Conservation (phyloP, 2,329 filamentous ascomycete genomes). For the Exophiala bonariae region DNA sequence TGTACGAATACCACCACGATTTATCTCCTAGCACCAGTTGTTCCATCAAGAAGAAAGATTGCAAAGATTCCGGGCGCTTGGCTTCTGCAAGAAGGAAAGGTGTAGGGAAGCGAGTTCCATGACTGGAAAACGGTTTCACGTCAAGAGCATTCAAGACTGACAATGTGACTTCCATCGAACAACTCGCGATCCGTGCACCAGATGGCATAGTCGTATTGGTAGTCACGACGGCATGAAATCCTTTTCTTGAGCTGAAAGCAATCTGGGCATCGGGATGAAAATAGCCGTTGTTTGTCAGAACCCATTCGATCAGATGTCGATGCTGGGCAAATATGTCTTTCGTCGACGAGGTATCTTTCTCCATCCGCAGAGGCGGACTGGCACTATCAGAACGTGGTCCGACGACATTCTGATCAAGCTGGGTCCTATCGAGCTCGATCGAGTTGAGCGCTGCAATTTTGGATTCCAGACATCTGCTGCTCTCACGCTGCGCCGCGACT, state of each 20-base stretch:
- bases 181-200: slow-evolving; percentile 25
- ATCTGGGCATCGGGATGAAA: slow-evolving; percentile 20
- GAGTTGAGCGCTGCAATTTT: background rate
- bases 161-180: slow-evolving; percentile 25
- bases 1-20: slow-evolving; percentile 70
- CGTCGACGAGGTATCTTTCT: background rate
- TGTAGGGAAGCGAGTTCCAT: slow-evolving; percentile 26
- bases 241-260: slow-evolving; percentile 24
- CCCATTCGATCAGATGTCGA: slow-evolving; percentile 24
- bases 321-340: slow-evolving; percentile 21
- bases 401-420: slow-evolving; percentile 6
- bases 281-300: slow-evolving; percentile 25
- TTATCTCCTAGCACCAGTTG: slow-evolving; percentile 60
- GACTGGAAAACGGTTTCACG: slow-evolving; percentile 25
- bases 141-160: slow-evolving; percentile 29
- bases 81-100: slow-evolving; percentile 20
- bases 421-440: slow-evolving; percentile 19
- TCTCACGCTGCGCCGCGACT: too few species aligned
- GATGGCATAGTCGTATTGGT: slow-evolving; percentile 13
- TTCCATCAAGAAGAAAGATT: slow-evolving; percentile 64
- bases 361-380: slow-evolving; percentile 18
- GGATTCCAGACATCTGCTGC: background rate
- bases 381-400: slow-evolving; percentile 3
- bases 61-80: slow-evolving; percentile 19
- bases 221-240: slow-evolving; percentile 26